Evolutionary conservation across 1,284 basidiomycete genomes (phyloP), one percentile per base, ranked within the genome.

Genomic region (Mycosarcoma maydis): DNA sequence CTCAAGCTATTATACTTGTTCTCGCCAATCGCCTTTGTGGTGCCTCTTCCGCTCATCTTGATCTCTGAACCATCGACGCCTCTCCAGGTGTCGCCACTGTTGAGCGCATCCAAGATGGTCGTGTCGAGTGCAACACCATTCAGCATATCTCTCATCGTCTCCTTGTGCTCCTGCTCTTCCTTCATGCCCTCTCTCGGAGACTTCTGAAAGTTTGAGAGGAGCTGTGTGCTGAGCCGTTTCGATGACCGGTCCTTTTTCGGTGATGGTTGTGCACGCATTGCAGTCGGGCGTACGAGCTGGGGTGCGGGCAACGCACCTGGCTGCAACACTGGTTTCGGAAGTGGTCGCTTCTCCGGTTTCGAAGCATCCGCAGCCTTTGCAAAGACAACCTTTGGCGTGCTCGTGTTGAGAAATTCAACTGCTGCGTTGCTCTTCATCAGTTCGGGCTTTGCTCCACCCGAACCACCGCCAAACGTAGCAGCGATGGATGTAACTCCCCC

Each of bases 11-110:
- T 69, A 14, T 76, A 27, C 53, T 69, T 74, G 30, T 44, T 59
- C 47, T 67, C 51, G 14, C 73, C 73, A 14, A 75, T 75, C 13
- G 73, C 66, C 43, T 73, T 73, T n/a, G 73, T 75, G 11, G 73
- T 75, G n/a, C 73, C 73, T n/a, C 73, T 33, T 6, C 73, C 67
- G 39, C 60, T 60, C 51, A 75, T 65, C 54, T 69, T 72, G 51
- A 60, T 30, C 52, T 62, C 50, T 8, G 39, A 34, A 14, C 60
- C 67, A 33, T 65, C 62, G 6, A 43, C 46, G 32, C 49, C 45
- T 38, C 53, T 33, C 57, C 56, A 47, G 14, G 51, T 52, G 2
- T 53, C 47, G 17, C 24, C 53, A 17, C 37, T 33, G 33, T 64
- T 53, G 4, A 61, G 52, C 19, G 55, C 57, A n/a, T 41, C 47